A percentile compares a stretch with the other conserved stretches of the same genome.
phyloP scores from a whole-genome alignment of 495 filamentous ascomycete species.

The Terfezia claveryi region DNA sequence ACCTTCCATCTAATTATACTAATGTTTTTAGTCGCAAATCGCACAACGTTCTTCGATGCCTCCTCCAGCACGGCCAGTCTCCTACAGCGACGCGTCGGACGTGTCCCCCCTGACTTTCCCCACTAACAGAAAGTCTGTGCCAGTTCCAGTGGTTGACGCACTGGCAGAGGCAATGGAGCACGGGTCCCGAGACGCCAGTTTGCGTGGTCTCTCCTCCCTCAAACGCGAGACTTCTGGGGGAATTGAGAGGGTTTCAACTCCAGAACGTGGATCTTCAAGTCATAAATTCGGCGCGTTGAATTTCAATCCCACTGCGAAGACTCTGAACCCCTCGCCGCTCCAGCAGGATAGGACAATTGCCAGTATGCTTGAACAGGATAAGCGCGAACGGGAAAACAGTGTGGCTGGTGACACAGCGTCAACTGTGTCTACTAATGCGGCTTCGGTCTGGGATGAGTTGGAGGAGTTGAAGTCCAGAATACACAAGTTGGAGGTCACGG shows the following conservation, averaged over 20 bases:
- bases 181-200: slow-evolving; percentile 4
- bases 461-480: slow-evolving; percentile 92
- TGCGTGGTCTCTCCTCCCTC: slow-evolving; percentile 9
- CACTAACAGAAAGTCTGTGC: not conserved
- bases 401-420: slow-evolving; percentile 49
- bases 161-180: not conserved
- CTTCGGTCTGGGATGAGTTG: slow-evolving; percentile 93
- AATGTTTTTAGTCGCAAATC: too few species aligned
- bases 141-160: not conserved
- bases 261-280: not conserved
- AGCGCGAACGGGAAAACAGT: slow-evolving; percentile 1
- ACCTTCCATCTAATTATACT: too few species aligned
- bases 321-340: not conserved
- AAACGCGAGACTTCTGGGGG: not conserved
- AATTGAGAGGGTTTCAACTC: not conserved
- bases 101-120: not conserved
- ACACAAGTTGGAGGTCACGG: slow-evolving; percentile 53
- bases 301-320: not conserved
- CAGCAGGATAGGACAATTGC: not conserved
- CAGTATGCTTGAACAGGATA: slow-evolving; percentile 3
- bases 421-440: slow-evolving; percentile 61
- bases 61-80: not conserved
- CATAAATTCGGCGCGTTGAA: not conserved
- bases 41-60: not conserved
- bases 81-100: slow-evolving; percentile 3